Base-by-base conservation (phyloP, 805 yeast species). In the Alloascoidea hylecoeti region DNA sequence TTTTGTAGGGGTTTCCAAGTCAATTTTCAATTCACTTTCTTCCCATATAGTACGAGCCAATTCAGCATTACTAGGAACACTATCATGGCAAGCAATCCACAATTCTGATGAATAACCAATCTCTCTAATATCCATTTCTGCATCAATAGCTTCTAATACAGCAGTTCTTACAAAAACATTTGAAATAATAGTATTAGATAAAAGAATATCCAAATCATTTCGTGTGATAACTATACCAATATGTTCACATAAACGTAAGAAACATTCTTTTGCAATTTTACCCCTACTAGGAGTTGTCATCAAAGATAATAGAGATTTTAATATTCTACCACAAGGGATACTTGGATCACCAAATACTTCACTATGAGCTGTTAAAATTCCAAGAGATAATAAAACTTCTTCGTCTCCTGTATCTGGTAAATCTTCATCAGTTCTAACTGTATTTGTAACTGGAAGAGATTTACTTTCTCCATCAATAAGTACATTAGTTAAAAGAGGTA, bases 1-100 rank as follows among this genome's bases (percentile, higher is more conserved):
- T 17, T 63, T 52, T 2, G 49, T 42, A 0, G 81, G 65, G 1
- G 77, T 62, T 3, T 59, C 57, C 0, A 49, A 47, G 3, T 66
- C 60, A 33, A 80, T 50, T n/a, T 50, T 45, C 42, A 78, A 75
- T 2, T 61, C 61, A 52, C 75, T 83, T 46, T 86, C 95, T 23
- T 72, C 69, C 96, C 96, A 92, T 42, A 92, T 82, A 1, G 89
- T 78, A 15, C 58, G 57, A 0, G 96, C 96, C 14, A 78, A 49
- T 17, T 72, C 78, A 3, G 77, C 65, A 42, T 74, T 74, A 6
- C 63, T 53, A 14, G 66, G 68, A 37, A 78, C 85, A 35, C 74
- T 77, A 52, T 86, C 95, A 52, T 78, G 85, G 42, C 71, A 66
- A 16, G 82, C 68, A 41, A 92, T 75, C 75, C 82, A 88, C 16